phyloP scores from a whole-genome alignment of 2,329 filamentous ascomycete genomes.

The Fusarium tuaranense region DNA sequence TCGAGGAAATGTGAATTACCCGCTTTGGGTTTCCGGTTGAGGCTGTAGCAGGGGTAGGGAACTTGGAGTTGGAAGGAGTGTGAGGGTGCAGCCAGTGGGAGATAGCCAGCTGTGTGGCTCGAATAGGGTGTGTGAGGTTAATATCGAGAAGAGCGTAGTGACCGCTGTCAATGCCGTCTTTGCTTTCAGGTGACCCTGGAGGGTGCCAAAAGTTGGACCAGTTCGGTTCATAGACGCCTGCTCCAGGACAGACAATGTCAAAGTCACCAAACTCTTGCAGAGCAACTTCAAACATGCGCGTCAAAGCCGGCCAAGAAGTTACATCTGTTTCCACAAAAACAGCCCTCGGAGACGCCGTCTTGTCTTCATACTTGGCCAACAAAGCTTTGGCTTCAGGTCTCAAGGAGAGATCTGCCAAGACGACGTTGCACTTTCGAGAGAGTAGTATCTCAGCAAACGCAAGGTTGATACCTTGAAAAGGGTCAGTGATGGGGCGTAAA shows the following conservation, averaged over 20 bases:
- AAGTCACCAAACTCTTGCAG: constrained; percentile 52
- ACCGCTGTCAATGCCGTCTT: constrained; percentile 44
- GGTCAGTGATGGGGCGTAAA: too few species aligned
- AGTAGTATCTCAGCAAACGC: constrained; percentile 58
- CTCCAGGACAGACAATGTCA: constrained; percentile 59
- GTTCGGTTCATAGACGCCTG: constrained; percentile 60
- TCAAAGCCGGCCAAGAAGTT: constrained; percentile 54
- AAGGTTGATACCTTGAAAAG: constrained; percentile 39
- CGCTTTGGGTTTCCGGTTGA: constrained; percentile 49
- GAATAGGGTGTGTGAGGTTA: constrained; percentile 57
- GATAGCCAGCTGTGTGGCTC: constrained; percentile 55
- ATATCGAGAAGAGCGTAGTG: constrained; percentile 54
- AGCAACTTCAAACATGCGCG: constrained; percentile 50
- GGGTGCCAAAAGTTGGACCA: constrained; percentile 58
- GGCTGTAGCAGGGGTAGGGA: constrained; percentile 14
- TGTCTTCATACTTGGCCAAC: constrained; percentile 37
- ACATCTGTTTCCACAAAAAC: constrained; percentile 60
- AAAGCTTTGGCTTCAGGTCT: constrained; percentile 56
- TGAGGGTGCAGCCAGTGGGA: constrained; percentile 51
- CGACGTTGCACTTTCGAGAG: constrained; percentile 55
- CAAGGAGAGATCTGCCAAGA: constrained; percentile 58
- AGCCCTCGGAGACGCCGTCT: constrained; percentile 44
- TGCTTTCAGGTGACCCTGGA: constrained; percentile 50
- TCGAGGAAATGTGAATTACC: constrained; percentile 52
- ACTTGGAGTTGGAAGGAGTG: not conserved